Conservation (phyloP, 1,284 basidiomycete genomes). For the Gomphus sp. region DNA sequence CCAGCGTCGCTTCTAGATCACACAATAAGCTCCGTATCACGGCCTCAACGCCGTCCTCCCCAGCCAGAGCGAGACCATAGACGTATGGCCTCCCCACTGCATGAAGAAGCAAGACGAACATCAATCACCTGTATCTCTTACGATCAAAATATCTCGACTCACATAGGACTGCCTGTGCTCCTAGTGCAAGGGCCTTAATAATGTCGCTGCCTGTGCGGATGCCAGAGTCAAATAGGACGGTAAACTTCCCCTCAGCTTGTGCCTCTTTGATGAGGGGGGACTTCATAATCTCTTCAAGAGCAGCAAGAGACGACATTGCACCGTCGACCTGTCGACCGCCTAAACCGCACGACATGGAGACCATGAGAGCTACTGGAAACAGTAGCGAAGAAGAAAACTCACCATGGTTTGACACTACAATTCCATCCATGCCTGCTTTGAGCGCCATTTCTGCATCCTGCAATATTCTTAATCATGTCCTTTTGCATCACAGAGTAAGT, state of each 20-base stretch:
- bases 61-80: conserved; percentile 53
- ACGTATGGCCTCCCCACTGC: conserved; percentile 51
- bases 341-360: conserved; percentile 17
- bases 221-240: conserved; percentile 73
- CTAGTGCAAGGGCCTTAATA: conserved; percentile 66
- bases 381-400: conserved; percentile 10
- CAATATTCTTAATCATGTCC: background rate
- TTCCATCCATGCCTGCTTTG: conserved; percentile 60
- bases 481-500: background rate
- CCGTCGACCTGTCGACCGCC: conserved; percentile 80
- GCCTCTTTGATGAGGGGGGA: conserved; percentile 49
- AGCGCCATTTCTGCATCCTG: conserved; percentile 65
- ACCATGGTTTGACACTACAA: conserved; percentile 80
- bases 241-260: conserved; percentile 48
- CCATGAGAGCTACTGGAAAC: background rate
- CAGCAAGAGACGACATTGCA: conserved; percentile 60
- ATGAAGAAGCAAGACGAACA: background rate
- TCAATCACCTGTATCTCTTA: background rate
- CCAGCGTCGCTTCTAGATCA: conserved; percentile 51
- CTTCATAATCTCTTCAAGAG: conserved; percentile 51
- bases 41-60: conserved; percentile 57
- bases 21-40: conserved; percentile 53
- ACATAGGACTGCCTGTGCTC: conserved; percentile 58
- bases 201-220: conserved; percentile 69
- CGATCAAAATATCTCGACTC: conserved; percentile 20